Conservation (phyloP, 2,329 filamentous ascomycete genomes). For the Beauveria asiatica region DNA sequence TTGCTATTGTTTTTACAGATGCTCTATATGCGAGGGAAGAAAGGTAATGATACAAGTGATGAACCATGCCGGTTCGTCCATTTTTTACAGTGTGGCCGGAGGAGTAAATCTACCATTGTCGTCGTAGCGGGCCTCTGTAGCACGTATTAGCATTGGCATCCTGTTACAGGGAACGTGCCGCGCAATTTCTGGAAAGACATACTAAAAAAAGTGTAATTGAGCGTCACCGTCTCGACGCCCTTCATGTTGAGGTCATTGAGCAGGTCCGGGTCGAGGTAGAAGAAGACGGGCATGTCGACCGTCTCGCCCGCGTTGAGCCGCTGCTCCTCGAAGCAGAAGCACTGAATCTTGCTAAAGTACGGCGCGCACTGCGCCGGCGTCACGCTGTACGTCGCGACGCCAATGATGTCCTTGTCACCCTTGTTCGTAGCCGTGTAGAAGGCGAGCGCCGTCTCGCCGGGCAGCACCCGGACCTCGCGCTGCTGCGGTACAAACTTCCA, state of each 20-base stretch:
- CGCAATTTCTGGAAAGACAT: conserved; percentile 30
- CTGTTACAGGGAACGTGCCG: too few relatives aligned
- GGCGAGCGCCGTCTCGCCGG: conserved; percentile 90
- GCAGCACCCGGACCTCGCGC: conserved; percentile 88
- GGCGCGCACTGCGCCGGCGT: conserved; percentile 91
- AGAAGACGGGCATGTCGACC: conserved; percentile 99
- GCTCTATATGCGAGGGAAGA: background rate
- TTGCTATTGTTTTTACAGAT: conserved; percentile 1
- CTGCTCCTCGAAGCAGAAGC: conserved; percentile 98
- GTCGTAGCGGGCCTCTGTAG: conserved; percentile 36
- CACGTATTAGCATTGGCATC: conserved; percentile 25
- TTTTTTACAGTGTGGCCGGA: conserved; percentile 21
- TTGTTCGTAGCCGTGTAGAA: conserved; percentile 97
- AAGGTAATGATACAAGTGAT: background rate
- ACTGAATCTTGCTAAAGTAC: conserved; percentile 99
- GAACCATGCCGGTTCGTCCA: background rate
- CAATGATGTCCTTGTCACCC: conserved; percentile 87
- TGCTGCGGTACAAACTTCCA: conserved; percentile 98
- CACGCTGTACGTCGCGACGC: conserved; percentile 94
- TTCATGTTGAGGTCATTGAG: conserved; percentile 87
- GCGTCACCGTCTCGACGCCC: conserved; percentile 86
- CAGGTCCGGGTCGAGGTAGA: conserved; percentile 96
- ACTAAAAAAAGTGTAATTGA: conserved; percentile 99
- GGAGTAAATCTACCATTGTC: conserved; percentile 36
- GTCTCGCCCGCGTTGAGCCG: conserved; percentile 89